Evolutionary conservation across 139 green algal genomes (phyloP).

Genomic region (Trebouxia sp.): DNA sequence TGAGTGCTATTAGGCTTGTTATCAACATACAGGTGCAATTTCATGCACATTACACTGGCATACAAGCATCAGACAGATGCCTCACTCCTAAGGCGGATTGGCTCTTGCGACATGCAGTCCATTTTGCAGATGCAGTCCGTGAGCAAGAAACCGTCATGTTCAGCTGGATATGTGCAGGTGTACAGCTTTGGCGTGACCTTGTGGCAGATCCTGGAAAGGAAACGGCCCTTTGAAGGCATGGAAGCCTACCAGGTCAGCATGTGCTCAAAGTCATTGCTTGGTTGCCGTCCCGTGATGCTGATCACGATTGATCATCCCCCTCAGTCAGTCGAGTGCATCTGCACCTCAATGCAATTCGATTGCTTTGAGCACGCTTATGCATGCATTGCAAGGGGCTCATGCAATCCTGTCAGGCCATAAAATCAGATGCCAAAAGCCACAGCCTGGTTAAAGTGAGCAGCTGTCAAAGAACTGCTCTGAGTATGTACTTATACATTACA

Average conservation of each 20-base stretch:
- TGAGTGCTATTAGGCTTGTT: too few species aligned
- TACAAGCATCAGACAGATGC: too few species aligned
- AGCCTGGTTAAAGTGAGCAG: too few species aligned
- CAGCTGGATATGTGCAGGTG: slow-evolving; percentile 37
- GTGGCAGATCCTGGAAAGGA: slow-evolving; percentile 62
- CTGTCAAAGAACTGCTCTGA: too few species aligned
- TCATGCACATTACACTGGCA: too few species aligned
- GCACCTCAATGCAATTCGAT: neutral
- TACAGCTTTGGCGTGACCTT: slow-evolving; percentile 68
- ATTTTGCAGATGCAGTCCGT: too few species aligned
- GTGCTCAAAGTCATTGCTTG: neutral
- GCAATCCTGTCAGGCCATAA: neutral
- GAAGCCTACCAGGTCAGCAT: slow-evolving; percentile 42
- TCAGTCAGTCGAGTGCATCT: too few species aligned
- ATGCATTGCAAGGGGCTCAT: neutral
- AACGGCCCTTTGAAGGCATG: slow-evolving; percentile 51
- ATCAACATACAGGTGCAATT: too few species aligned
- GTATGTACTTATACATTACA: too few species aligned
- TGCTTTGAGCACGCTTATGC: neutral
- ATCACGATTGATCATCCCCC: neutral
- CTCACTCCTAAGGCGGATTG: too few species aligned
- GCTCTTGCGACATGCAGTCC: too few species aligned
- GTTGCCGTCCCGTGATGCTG: neutral
- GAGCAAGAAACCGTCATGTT: too few species aligned
- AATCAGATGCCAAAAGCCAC: neutral